Base-by-base conservation (phyloP, 2,329 filamentous ascomycete genomes). In the Diaporthe amygdali region DNA sequence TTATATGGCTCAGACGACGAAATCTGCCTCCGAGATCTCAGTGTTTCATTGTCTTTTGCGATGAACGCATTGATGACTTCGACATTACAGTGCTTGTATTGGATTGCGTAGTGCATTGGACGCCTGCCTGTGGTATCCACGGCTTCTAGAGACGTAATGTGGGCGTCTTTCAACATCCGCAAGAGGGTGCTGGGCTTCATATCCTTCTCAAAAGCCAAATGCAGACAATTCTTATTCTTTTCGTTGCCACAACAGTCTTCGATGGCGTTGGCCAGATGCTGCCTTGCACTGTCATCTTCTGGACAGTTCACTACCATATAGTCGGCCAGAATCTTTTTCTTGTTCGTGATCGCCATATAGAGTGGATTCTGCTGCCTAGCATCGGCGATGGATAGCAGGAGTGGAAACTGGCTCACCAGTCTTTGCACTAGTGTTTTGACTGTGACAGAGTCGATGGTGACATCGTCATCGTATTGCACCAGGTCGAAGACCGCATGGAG, bases 71-170 rank as follows among this genome's bases (percentile, higher is more conserved):
- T 9, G 5, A 66, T 30, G 32, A 66, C 34, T 0, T 41, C 22
- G 32, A 52, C 6, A 10, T n/a, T 52, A 46, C 61, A 66, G 3
- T 10, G 5, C 1, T n/a, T 30, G 22, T 66, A 66, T 2, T 27
- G 14, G n/a, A 66, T 32, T 15, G 61, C 61, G 20, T 66, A 66
- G n/a, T 66, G 61, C 61, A 66, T 39, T 1, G 61, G 46, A 10
- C 46, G 46, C 2, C 37, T 66, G 1, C 44, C 44, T 15, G 22
- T 51, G 2, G 15, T 22, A 25, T 66, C 61, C 14, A 39, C 34
- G 12, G 61, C 61, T 5, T 52, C 30, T 0, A 66, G 46, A 0
- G 61, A 32, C 1, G 1, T 17, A 1, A 0, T 39, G 12, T 32
- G 51, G 32, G 61, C 61, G 3, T 3, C 2, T 2, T 20, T 10